Conservation (phyloP, 306 rosid genomes). For the Prunus campanulata region DNA sequence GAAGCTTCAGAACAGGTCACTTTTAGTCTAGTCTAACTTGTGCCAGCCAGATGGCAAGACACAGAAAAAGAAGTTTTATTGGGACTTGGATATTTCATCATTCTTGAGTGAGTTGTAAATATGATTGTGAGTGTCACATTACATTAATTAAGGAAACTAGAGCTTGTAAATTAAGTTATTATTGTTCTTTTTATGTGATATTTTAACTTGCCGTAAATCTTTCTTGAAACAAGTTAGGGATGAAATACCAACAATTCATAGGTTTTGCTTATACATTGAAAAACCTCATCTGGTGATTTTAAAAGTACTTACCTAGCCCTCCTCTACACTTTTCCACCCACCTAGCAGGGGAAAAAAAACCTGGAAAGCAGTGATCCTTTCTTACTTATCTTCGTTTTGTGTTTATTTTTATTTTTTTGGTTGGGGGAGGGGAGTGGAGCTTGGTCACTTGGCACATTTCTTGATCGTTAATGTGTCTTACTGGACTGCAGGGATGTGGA, state of each 20-base stretch:
- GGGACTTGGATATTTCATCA: not conserved
- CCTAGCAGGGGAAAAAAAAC: not conserved
- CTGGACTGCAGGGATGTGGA: constrained; percentile 59
- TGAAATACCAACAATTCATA: not conserved
- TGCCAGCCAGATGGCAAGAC: not conserved
- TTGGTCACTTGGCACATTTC: not conserved
- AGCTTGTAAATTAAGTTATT: not conserved
- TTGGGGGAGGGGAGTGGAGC: not conserved
- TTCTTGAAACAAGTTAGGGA: not conserved
- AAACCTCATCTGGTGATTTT: not conserved
- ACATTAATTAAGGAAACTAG: not conserved
- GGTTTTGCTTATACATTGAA: not conserved
- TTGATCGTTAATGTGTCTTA: not conserved
- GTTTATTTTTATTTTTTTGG: not conserved
- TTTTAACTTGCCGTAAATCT: not conserved
- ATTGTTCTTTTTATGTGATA: not conserved
- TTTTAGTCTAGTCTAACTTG: constrained; percentile 1
- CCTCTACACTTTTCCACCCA: not conserved
- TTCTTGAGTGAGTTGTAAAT: not conserved
- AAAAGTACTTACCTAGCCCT: too few species aligned
- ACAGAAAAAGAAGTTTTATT: not conserved
- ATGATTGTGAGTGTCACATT: not conserved
- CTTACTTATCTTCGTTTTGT: not conserved
- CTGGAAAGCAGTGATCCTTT: not conserved
- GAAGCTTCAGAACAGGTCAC: not conserved